Percentiles rank a stretch among this genome's conserved stretches.
Evolutionary conservation across 345 rosid genomes (phyloP).

Genomic region (Eucalyptus tenuipes): DNA sequence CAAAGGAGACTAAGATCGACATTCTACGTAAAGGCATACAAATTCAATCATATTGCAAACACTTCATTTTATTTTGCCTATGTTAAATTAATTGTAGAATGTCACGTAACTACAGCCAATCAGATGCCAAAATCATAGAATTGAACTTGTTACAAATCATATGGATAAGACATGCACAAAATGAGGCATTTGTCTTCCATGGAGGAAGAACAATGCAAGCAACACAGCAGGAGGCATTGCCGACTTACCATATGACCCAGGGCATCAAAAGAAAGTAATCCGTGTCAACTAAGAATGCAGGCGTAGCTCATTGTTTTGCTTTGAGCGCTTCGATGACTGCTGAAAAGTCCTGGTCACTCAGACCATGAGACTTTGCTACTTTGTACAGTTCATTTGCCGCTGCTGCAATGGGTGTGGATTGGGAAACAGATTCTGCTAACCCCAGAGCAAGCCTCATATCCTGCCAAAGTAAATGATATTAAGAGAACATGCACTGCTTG

Average conservation of each 20-base stretch:
- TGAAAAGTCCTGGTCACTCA: slow-evolving; percentile 79
- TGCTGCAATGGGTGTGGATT: slow-evolving; percentile 81
- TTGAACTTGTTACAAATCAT: not conserved
- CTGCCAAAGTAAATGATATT: slow-evolving; percentile 15
- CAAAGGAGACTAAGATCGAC: not conserved
- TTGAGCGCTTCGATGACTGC: slow-evolving; percentile 85
- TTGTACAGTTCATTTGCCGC: slow-evolving; percentile 84
- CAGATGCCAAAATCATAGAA: not conserved
- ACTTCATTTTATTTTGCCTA: not conserved
- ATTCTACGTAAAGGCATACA: not conserved
- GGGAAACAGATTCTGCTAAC: slow-evolving; percentile 86
- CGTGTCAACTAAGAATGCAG: not conserved
- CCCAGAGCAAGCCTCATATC: slow-evolving; percentile 84
- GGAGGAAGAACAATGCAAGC: not conserved
- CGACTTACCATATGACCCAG: not conserved
- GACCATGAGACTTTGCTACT: slow-evolving; percentile 75
- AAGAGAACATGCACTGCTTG: not conserved
- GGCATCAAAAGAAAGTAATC: not conserved
- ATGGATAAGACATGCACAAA: not conserved
- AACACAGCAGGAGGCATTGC: not conserved
- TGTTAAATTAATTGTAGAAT: not conserved
- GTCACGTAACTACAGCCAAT: not conserved
- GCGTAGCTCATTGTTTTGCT: slow-evolving; percentile 12
- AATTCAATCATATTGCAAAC: not conserved
- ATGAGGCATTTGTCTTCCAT: not conserved